Base-by-base conservation (phyloP, 2,329 filamentous ascomycete genomes). In the Beauveria pseudobassiana region DNA sequence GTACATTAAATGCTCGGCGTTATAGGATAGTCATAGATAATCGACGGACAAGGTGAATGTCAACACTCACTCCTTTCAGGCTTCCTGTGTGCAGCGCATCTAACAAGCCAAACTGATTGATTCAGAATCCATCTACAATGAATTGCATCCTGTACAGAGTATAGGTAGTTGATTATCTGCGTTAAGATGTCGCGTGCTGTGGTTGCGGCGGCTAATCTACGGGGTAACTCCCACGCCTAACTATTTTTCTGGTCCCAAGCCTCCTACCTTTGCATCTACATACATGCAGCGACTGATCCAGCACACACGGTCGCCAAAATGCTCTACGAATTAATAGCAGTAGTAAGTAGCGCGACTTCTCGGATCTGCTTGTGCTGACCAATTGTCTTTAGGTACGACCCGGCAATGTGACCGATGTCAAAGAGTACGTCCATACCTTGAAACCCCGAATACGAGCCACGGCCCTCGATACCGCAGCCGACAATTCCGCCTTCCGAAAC, bases 241-340 rank as follows among this genome's bases (percentile, higher is more conserved):
- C 38, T 52, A 59, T 53, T 62, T 57, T 62, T 67, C 65, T 64
- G 46, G 51, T 62, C 49, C 53, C 8, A 26, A 18, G n/a, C 28
- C 59, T 42, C 50, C 42, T 54, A 30, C 42, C 22, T 16, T 55
- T 16, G 3, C 7, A 30, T 20, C 49, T 45, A 34, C 42, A 46
- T 18, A 38, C 28, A 22, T 22, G 16, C 54, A 57, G 20, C 45
- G 34, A 48, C 45, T 28, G 22, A 56, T 64, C 65, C 40, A 45
- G 64, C 57, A 63, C 66, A 76, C 72, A 71, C 69, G 69, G 68
- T 68, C 69, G 65, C 68, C 73, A 82, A 75, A 67, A 97, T 99
- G 95, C 81, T 99, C 78, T 99, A 99, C 82, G 95, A 99, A 80
- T 81, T 98, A 72, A 95, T 99, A 76, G 95, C 90, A 75, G 88